phyloP scores from a whole-genome alignment of 352 stramenopile species.

The Pythium sukuiense region DNA sequence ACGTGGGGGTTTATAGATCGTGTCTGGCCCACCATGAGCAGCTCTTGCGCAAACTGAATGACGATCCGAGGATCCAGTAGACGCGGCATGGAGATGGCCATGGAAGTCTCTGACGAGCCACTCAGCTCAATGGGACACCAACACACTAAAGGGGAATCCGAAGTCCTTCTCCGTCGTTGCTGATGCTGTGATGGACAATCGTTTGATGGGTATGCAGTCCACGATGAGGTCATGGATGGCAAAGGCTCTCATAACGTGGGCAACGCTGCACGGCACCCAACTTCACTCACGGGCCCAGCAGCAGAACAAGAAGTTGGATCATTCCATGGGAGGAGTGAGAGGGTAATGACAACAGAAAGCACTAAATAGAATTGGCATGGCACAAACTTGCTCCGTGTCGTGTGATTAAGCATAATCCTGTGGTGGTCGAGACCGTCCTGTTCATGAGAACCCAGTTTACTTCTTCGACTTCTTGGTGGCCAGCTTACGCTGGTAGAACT shows the following conservation, averaged over 20 bases:
- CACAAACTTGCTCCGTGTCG: conserved; percentile 32
- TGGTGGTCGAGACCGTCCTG: conserved; percentile 16
- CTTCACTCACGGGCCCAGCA: too few species aligned
- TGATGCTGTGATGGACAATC: too few species aligned
- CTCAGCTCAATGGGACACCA: too few species aligned
- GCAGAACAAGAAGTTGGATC: too few species aligned
- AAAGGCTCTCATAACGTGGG: too few species aligned
- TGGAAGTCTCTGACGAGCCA: neutral
- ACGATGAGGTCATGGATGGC: too few species aligned
- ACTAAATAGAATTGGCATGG: conserved; percentile 15
- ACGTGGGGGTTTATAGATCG: conserved; percentile 8
- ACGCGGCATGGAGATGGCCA: neutral
- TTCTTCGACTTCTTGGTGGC: conserved; percentile 99
- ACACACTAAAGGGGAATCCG: too few species aligned
- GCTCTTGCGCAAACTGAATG: conserved; percentile 23
- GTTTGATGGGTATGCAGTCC: too few species aligned
- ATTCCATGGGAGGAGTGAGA: too few species aligned
- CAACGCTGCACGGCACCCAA: too few species aligned
- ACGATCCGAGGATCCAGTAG: neutral
- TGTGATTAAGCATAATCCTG: conserved; percentile 30
- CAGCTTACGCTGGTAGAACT: conserved; percentile 99
- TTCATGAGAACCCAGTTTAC: conserved; percentile 44
- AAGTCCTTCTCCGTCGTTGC: too few species aligned
- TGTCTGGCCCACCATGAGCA: conserved; percentile 5
- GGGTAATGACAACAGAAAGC: neutral